Conservation (phyloP, 805 yeast species). For the Kazachstania martiniae region DNA sequence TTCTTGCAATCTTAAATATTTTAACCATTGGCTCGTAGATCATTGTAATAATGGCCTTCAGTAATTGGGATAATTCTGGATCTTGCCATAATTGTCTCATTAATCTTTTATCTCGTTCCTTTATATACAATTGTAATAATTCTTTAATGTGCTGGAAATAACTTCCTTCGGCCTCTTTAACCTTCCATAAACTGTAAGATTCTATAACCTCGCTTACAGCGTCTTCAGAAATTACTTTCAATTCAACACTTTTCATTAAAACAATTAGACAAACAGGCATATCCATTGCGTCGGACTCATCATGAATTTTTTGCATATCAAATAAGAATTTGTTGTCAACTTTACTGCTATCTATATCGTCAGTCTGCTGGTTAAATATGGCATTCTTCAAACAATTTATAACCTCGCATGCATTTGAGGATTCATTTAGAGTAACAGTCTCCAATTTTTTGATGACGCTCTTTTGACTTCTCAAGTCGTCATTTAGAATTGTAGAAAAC, state of each 20-base stretch:
- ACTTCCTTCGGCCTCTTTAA: constrained; percentile 23
- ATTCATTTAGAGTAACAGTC: constrained; percentile 21
- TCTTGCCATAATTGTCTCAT: constrained; percentile 77
- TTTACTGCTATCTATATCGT: neutral
- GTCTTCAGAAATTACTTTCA: constrained; percentile 11
- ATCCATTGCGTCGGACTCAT: constrained; percentile 21
- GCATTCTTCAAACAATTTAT: constrained; percentile 23
- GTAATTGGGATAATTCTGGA: constrained; percentile 63
- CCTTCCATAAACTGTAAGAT: constrained; percentile 23
- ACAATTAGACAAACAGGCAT: constrained; percentile 21
- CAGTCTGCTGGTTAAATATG: constrained; percentile 21
- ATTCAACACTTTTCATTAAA: constrained; percentile 16
- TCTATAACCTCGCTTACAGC: constrained; percentile 22
- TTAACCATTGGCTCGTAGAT: constrained; percentile 66
- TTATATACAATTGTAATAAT: constrained; percentile 49
- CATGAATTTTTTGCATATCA: constrained; percentile 22
- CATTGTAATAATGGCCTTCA: constrained; percentile 61
- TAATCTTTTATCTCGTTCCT: constrained; percentile 66
- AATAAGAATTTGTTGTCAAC: constrained; percentile 17
- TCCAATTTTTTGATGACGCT: constrained; percentile 40
- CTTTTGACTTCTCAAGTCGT: constrained; percentile 58
- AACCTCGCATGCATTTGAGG: constrained; percentile 15
- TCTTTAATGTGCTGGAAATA: constrained; percentile 47
- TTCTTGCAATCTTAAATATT: constrained; percentile 54
- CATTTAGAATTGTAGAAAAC: constrained; percentile 61